Evolutionary conservation across 1,284 basidiomycete species (phyloP).

Genomic region (Sphagnurus paluster): DNA sequence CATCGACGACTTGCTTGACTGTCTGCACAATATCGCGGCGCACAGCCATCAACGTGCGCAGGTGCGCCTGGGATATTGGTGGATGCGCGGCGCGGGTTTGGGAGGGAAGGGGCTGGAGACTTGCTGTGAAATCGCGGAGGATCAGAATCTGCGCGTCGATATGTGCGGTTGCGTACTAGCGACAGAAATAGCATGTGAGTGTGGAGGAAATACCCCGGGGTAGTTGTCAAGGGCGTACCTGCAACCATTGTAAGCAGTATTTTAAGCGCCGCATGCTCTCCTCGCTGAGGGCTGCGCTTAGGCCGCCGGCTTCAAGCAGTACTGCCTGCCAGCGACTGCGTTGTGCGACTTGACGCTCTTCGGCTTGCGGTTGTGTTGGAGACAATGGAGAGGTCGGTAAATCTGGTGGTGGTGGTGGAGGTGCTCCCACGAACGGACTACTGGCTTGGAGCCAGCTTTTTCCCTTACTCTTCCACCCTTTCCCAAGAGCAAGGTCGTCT

Average conservation of each 20-base stretch:
- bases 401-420: slow-evolving; percentile 26
- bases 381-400: slow-evolving; percentile 27
- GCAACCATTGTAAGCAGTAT: slow-evolving; percentile 90
- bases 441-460: slow-evolving; percentile 36
- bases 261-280: slow-evolving; percentile 87
- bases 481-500: slow-evolving; percentile 6
- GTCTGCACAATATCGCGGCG: slow-evolving; percentile 85
- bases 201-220: not conserved
- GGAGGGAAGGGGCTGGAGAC: slow-evolving; percentile 53
- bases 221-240: slow-evolving; percentile 52
- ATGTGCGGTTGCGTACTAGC: slow-evolving; percentile 81
- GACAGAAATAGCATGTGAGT: slow-evolving; percentile 1
- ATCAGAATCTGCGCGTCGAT: slow-evolving; percentile 87
- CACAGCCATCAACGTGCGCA: slow-evolving; percentile 70
- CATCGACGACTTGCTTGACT: slow-evolving; percentile 85
- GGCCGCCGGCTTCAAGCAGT: slow-evolving; percentile 85
- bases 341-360: slow-evolving; percentile 48
- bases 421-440: slow-evolving; percentile 29
- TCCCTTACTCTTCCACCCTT: slow-evolving; percentile 18
- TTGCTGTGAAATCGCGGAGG: slow-evolving; percentile 78
- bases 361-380: slow-evolving; percentile 16
- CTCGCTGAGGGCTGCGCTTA: slow-evolving; percentile 85
- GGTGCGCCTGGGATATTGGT: slow-evolving; percentile 41
- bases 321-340: slow-evolving; percentile 83
- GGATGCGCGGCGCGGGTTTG: slow-evolving; percentile 22